These are phyloP conservation scores for Gynandropsis gynandra DNA, from an alignment of 345 rosid genomes.

Conservation along the genomic window DNA sequence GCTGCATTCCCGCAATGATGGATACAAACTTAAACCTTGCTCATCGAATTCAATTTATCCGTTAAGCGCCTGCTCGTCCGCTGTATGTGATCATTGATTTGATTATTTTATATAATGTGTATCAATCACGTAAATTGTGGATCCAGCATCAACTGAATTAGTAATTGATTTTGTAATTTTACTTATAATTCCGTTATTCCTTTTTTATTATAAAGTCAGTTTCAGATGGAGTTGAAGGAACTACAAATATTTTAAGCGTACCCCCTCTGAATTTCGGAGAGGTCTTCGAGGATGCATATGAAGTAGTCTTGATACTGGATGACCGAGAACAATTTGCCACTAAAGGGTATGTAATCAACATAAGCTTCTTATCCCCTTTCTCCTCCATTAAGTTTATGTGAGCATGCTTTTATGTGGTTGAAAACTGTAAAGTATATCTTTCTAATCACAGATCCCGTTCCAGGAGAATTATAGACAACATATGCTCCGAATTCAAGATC, in stretches of 20 bases:
- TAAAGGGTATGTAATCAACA: constrained; percentile 45
- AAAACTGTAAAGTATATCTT: background rate
- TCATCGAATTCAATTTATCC: constrained; percentile 30
- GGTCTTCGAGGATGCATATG: constrained; percentile 67
- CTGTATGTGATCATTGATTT: constrained; percentile 41
- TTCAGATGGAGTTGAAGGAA: constrained; percentile 28
- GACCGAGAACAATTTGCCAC: constrained; percentile 71
- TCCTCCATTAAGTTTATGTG: background rate
- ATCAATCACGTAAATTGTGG: background rate
- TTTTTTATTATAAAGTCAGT: constrained; percentile 25
- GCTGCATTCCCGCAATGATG: constrained; percentile 31
- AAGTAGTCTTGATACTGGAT: constrained; percentile 70
- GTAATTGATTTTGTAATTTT: background rate
- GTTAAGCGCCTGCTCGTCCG: constrained; percentile 56
- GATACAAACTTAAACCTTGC: constrained; percentile 19
- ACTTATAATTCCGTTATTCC: constrained; percentile 25
- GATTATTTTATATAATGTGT: background rate
- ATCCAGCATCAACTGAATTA: too few species aligned
- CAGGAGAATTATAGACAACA: constrained; percentile 53
- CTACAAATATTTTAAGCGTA: constrained; percentile 31
- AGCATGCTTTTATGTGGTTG: background rate
- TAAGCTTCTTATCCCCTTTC: constrained; percentile 16
- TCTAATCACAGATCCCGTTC: constrained; percentile 48
- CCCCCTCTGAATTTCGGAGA: constrained; percentile 77
- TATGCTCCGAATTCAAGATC: constrained; percentile 59